Evolutionary conservation across 352 stramenopile species (phyloP), one percentile per base, ranked within the genome.

Genomic region (Globisporangium acanthophoron): DNA sequence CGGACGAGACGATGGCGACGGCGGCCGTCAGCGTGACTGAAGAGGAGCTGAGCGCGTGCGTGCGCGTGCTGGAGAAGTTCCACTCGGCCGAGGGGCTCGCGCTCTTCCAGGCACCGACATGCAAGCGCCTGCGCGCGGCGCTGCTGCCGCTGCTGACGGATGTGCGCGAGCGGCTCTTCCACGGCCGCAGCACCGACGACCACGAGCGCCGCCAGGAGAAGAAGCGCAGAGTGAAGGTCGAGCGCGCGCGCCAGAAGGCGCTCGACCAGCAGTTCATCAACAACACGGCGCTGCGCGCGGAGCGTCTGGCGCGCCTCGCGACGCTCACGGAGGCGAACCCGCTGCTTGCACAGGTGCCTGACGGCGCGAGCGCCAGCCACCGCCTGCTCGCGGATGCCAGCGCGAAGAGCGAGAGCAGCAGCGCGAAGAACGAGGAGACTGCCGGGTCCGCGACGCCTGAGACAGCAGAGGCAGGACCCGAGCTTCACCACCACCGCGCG

Each of bases 401-500:
- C 33, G 33, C 33, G 33, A 12, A 9, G 8, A 39, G 45, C 58
- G 43, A 49, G 18, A 53, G 18, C 24, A 9, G 20, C 31, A 3
- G 54, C 45, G 48, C 9, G 15, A 50, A 27, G 15, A 31, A 13
- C 20, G 40, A 41, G 11, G 27, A 40, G 3, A 8, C 24, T 7
- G 51, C 31, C 3, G 5, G 12, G 6, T 12, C 29, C n/a, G 31
- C 29, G 16, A 20, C 35, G 35, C 33, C 21, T 12, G 20, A 13
- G 27, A 6, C 49, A 5, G 35, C 24, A 5, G 43, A 29, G 5
- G 16, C 16, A 5, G 45, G 16, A 7, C 55, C 58, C 0, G 71
- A 71, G 51, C 71, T 98, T n/a, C 78, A 96, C 55, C 91, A 91
- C 64, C 78, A 95, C 31, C 80, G 92, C 11, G 96, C 88, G 8